Evolutionary conservation across 805 yeast genomes (phyloP).

Genomic region (Wickerhamiella sorbophila): DNA sequence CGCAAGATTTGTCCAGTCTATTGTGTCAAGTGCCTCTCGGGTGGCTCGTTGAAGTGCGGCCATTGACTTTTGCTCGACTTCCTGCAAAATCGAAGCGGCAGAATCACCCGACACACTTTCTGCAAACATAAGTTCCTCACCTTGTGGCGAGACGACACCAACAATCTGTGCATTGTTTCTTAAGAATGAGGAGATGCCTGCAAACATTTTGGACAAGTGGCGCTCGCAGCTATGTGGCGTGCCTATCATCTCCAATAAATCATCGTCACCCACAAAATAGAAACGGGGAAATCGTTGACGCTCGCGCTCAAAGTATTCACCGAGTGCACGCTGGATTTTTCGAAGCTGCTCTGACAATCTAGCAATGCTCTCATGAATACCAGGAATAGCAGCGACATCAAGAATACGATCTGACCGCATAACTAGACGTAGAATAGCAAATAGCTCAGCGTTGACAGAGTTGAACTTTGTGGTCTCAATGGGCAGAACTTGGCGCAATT

Average conservation of each 20-base stretch:
- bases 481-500: slow-evolving; percentile 50
- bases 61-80: slow-evolving; percentile 41
- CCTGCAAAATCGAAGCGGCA: slow-evolving; percentile 47
- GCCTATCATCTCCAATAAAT: slow-evolving; percentile 70
- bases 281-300: slow-evolving; percentile 66
- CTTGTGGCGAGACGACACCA: slow-evolving; percentile 48
- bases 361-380: slow-evolving; percentile 33
- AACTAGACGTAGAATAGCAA: slow-evolving; percentile 35
- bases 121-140: slow-evolving; percentile 35
- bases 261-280: slow-evolving; percentile 83
- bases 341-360: slow-evolving; percentile 41
- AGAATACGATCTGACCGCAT: slow-evolving; percentile 37
- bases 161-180: slow-evolving; percentile 24
- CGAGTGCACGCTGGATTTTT: slow-evolving; percentile 48
- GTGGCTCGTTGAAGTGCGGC: slow-evolving; percentile 32
- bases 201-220: slow-evolving; percentile 58
- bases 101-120: slow-evolving; percentile 31
- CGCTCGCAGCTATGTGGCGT: slow-evolving; percentile 31
- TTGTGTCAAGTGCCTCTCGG: slow-evolving; percentile 22
- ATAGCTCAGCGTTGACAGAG: slow-evolving; percentile 47
- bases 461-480: slow-evolving; percentile 54
- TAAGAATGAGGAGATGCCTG: slow-evolving; percentile 41
- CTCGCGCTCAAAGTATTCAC: slow-evolving; percentile 69
- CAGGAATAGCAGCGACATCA: slow-evolving; percentile 40
- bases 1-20: slow-evolving; percentile 14